Percentiles rank a stretch among this genome's conserved stretches.
These are phyloP conservation scores for Epichloe baconii DNA, from an alignment of 2,329 filamentous ascomycete species.

Conservation along the genomic window DNA sequence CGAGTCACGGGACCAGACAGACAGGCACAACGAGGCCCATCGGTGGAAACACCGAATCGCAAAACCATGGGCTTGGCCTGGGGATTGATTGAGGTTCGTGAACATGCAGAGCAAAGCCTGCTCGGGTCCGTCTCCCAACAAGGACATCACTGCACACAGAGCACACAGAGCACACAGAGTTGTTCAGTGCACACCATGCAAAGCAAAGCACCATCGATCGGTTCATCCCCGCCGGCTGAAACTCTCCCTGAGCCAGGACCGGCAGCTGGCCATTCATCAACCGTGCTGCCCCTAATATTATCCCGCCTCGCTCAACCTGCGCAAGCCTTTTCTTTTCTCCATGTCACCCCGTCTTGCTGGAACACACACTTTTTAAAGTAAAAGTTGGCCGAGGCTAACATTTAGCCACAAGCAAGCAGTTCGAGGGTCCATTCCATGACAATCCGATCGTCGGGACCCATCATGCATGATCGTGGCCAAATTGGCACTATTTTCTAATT, in stretches of 20 bases:
- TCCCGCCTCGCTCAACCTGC: neutral
- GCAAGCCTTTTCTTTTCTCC: neutral
- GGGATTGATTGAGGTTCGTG: too few species aligned
- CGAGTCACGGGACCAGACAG: neutral
- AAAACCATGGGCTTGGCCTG: neutral
- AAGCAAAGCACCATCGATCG: too few species aligned
- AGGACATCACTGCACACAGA: too few species aligned
- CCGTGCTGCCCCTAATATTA: neutral
- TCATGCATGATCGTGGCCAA: neutral
- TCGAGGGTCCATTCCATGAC: neutral
- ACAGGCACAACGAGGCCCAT: neutral
- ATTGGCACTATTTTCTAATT: too few species aligned
- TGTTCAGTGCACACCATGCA: too few species aligned
- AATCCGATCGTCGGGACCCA: neutral
- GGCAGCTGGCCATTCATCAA: neutral
- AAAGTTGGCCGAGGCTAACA: conserved; percentile 2
- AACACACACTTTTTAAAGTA: neutral
- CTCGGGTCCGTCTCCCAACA: too few species aligned
- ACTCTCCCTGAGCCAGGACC: neutral
- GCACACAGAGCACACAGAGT: too few species aligned
- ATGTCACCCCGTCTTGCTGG: neutral
- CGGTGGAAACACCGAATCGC: neutral
- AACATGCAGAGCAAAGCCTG: too few species aligned
- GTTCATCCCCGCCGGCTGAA: too few species aligned
- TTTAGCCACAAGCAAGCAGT: neutral